Evolutionary conservation across 2,329 filamentous ascomycete genomes (phyloP).

Genomic region (Acephala macrosclerotiorum): DNA sequence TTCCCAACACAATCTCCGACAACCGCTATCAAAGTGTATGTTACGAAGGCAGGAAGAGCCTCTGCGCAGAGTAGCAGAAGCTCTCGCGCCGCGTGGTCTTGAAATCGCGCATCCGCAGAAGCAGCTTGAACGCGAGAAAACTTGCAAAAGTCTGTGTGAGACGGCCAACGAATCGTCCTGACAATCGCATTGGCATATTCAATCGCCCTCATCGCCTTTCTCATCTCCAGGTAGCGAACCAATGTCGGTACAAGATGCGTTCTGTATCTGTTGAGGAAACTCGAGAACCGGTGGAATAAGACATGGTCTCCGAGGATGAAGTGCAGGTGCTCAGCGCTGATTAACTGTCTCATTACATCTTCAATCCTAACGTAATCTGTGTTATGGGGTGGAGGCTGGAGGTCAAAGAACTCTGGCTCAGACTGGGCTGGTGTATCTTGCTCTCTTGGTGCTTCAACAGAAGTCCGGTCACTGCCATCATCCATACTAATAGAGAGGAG

Average conservation of each 20-base stretch:
- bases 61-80: slow-evolving; percentile 49
- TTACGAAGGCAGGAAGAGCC: slow-evolving; percentile 74
- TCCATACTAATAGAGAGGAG: slow-evolving; percentile 11
- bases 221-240: slow-evolving; percentile 36
- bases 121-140: slow-evolving; percentile 34
- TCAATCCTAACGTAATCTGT: slow-evolving; percentile 23
- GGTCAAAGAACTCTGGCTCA: slow-evolving; percentile 25
- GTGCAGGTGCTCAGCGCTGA: slow-evolving; percentile 30
- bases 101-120: slow-evolving; percentile 30
- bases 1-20: slow-evolving; percentile 72
- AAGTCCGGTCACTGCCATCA: not conserved
- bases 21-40: slow-evolving; percentile 69
- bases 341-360: slow-evolving; percentile 29
- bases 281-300: slow-evolving; percentile 31
- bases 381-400: slow-evolving; percentile 16
- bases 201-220: slow-evolving; percentile 37
- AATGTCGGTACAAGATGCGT: slow-evolving; percentile 32
- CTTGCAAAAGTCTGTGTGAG: slow-evolving; percentile 36
- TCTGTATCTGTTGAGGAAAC: slow-evolving; percentile 35
- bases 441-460: not conserved
- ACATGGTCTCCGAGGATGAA: slow-evolving; percentile 33
- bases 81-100: slow-evolving; percentile 36
- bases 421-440: not conserved
- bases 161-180: slow-evolving; percentile 34
- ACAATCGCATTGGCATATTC: slow-evolving; percentile 38